Percentiles rank a stretch among this genome's conserved stretches.
These are phyloP conservation scores for Thraustochytrium sp. DNA, from an alignment of 352 stramenopile genomes.

Conservation along the genomic window DNA sequence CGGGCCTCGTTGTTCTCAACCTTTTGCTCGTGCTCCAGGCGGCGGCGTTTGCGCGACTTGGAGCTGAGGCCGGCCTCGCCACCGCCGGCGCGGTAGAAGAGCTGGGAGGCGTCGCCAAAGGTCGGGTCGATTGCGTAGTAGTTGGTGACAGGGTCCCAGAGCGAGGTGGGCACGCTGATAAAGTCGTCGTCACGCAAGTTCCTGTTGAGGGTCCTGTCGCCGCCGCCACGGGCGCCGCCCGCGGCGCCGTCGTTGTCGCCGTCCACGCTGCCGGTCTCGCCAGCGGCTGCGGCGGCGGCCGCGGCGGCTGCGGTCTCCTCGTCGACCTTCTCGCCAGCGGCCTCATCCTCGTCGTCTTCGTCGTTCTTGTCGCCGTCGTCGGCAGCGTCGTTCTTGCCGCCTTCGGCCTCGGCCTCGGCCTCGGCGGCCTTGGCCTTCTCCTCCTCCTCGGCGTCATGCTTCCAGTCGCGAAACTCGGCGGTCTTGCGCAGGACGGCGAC, in stretches of 20 bases:
- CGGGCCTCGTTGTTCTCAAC: constrained; percentile 7
- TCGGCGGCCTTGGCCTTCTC: background rate
- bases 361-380: background rate
- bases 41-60: background rate
- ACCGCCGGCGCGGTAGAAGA: constrained; percentile 6
- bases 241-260: background rate
- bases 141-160: background rate
- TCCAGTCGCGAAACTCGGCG: background rate
- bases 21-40: background rate
- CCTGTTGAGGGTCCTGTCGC: background rate
- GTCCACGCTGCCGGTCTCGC: background rate
- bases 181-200: constrained; percentile 7
- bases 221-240: background rate
- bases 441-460: background rate
- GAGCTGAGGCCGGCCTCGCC: background rate
- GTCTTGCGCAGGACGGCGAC: constrained; percentile 90
- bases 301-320: background rate
- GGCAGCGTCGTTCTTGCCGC: background rate
- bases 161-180: background rate
- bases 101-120: constrained; percentile 2
- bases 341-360: background rate
- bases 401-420: background rate
- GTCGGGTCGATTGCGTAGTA: background rate
- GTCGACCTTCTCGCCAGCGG: background rate
- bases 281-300: background rate